phyloP scores from a whole-genome alignment of 768 basidiomycete genomes.

The Neoboletus magnificus region DNA sequence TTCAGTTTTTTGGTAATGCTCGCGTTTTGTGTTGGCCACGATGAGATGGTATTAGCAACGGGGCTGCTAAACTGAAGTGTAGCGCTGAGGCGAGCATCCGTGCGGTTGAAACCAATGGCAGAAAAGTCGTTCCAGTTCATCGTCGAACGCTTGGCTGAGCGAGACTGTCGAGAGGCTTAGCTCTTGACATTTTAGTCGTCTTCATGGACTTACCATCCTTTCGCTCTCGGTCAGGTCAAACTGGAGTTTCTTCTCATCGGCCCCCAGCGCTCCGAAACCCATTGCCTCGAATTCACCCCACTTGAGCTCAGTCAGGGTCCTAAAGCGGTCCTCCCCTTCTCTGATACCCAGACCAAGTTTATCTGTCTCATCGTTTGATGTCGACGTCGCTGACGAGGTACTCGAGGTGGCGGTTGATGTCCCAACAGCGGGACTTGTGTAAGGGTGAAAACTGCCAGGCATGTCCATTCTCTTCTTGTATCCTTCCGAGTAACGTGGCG shows the following conservation, averaged over 20 bases:
- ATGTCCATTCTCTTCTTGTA: conserved; percentile 79
- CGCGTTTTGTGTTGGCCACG: conserved; percentile 73
- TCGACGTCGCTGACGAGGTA: conserved; percentile 35
- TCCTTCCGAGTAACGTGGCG: conserved; percentile 68
- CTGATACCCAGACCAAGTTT: conserved; percentile 34
- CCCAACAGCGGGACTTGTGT: conserved; percentile 27
- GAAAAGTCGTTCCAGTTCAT: conserved; percentile 93
- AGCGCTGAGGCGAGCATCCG: conserved; percentile 69
- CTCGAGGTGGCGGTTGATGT: conserved; percentile 44
- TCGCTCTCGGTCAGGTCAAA: conserved; percentile 94
- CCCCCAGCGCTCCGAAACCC: conserved; percentile 64
- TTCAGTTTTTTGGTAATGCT: conserved; percentile 77
- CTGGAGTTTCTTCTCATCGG: conserved; percentile 68
- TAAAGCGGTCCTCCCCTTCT: conserved; percentile 66
- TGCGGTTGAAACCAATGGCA: conserved; percentile 73
- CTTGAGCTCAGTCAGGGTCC: conserved; percentile 78
- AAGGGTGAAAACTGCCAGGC: conserved; percentile 56
- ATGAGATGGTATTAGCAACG: conserved; percentile 52
- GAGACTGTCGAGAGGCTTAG: conserved; percentile 44
- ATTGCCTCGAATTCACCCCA: conserved; percentile 90
- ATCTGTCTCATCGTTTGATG: conserved; percentile 30
- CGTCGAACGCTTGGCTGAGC: conserved; percentile 72
- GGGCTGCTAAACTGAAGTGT: conserved; percentile 77
- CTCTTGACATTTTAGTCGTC: not conserved
- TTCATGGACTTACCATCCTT: conserved; percentile 44